phyloP scores from a whole-genome alignment of 169 alveolate species.

The Eimeria tenella region DNA sequence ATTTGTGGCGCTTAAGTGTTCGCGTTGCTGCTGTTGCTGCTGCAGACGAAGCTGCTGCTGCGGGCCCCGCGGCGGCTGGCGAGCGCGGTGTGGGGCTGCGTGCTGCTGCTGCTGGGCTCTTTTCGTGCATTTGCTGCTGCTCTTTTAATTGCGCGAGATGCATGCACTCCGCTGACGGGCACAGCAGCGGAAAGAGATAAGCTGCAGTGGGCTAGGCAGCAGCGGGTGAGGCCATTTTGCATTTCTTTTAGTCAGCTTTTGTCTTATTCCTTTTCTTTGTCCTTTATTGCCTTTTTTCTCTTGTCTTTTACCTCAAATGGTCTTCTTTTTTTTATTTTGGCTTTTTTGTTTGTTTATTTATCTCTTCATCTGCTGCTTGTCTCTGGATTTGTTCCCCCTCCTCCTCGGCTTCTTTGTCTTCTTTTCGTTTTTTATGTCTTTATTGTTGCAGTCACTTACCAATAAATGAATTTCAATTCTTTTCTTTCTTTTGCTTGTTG shows the following conservation, averaged over 20 bases:
- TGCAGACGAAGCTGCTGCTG: constrained; percentile 5
- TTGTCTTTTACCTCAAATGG: no score
- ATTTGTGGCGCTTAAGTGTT: background rate
- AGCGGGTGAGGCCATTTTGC: background rate
- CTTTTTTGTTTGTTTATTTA: background rate
- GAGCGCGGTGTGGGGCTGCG: background rate
- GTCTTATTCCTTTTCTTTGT: no score
- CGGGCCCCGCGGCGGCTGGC: constrained; percentile 10
- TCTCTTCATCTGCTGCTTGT: background rate
- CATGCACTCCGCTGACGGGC: constrained; percentile 1
- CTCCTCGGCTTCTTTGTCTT: background rate
- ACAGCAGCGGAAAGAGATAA: background rate
- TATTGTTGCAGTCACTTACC: background rate
- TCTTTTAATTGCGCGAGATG: background rate
- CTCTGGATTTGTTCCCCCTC: no score
- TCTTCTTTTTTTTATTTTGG: background rate
- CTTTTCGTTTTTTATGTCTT: background rate
- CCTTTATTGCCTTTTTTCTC: no score
- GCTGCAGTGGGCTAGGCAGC: background rate
- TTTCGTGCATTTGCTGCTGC: constrained; percentile 3
- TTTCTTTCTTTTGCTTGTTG: background rate
- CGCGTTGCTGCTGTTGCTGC: constrained; percentile 4
- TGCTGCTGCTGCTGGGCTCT: background rate
- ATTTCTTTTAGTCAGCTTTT: background rate
- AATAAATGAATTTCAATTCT: background rate